Conservation (phyloP, 805 yeast genomes). For the Teunomyces kruisii region DNA sequence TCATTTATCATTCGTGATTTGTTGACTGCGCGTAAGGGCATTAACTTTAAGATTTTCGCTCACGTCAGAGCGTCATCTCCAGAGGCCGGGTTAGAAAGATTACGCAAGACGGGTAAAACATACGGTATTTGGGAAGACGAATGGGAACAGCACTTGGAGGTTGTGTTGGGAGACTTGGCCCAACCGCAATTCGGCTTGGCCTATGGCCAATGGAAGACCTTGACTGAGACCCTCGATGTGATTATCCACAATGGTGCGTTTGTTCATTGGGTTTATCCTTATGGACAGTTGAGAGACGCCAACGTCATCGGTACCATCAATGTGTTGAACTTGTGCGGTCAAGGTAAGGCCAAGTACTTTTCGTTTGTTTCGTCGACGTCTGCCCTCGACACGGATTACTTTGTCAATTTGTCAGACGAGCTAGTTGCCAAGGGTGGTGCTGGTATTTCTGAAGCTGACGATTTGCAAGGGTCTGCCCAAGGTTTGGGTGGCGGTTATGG, state of each 20-base stretch:
- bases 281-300: slow-evolving; percentile 84
- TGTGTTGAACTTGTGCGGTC: slow-evolving; percentile 71
- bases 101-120: slow-evolving; percentile 70
- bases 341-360: slow-evolving; percentile 82
- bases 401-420: slow-evolving; percentile 72
- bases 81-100: slow-evolving; percentile 71
- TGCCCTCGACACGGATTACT: slow-evolving; percentile 81
- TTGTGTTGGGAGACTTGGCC: slow-evolving; percentile 82
- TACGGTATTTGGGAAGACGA: slow-evolving; percentile 78
- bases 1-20: slow-evolving; percentile 82
- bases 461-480: slow-evolving; percentile 71
- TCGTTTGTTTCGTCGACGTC: slow-evolving; percentile 96
- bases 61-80: slow-evolving; percentile 85
- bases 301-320: slow-evolving; percentile 88
- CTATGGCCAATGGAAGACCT: slow-evolving; percentile 53
- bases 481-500: slow-evolving; percentile 95
- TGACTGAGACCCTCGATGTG: slow-evolving; percentile 67
- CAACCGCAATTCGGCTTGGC: slow-evolving; percentile 68
- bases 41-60: slow-evolving; percentile 64
- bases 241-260: slow-evolving; percentile 96
- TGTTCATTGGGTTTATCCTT: slow-evolving; percentile 99
- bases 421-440: slow-evolving; percentile 58
- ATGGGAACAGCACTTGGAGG: slow-evolving; percentile 58
- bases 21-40: slow-evolving; percentile 49
- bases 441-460: slow-evolving; percentile 84